Evolutionary conservation across 2,329 filamentous ascomycete genomes (phyloP).

Genomic region (Trichophyton rubrum): DNA sequence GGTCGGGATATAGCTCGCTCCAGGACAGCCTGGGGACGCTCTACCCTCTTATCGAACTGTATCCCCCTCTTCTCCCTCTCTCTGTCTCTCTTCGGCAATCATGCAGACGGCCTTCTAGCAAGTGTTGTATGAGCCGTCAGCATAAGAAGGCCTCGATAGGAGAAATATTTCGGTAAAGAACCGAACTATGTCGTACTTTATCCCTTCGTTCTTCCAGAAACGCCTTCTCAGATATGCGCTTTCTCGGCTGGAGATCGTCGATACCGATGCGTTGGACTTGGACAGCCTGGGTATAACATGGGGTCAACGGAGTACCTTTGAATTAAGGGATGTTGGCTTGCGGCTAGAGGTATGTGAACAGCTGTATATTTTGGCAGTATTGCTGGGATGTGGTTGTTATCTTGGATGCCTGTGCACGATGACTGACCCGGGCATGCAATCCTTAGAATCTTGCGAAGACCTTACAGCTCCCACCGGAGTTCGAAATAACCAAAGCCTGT

Average conservation of each 20-base stretch:
- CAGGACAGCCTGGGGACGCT: neutral
- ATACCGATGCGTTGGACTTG: slow-evolving; percentile 73
- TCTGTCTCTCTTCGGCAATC: neutral
- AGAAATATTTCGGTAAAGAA: neutral
- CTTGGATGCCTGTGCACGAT: neutral
- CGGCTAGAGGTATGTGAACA: slow-evolving; percentile 52
- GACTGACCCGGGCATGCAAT: neutral
- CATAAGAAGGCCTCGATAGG: neutral
- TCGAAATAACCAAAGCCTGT: slow-evolving; percentile 60
- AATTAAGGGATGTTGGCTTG: slow-evolving; percentile 75
- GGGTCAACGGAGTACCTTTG: slow-evolving; percentile 66
- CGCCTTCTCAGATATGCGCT: slow-evolving; percentile 77
- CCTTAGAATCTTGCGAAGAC: slow-evolving; percentile 63
- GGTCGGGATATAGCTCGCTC: neutral
- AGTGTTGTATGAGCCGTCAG: neutral
- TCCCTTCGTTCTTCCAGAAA: slow-evolving; percentile 73
- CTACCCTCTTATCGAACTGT: neutral
- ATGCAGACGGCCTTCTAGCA: slow-evolving; percentile 1
- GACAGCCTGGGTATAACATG: slow-evolving; percentile 74
- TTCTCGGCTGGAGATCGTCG: slow-evolving; percentile 70
- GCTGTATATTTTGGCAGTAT: neutral
- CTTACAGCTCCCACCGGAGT: slow-evolving; percentile 59
- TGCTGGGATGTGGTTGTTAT: neutral
- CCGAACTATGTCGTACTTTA: slow-evolving; percentile 54
- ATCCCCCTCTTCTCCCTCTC: neutral